Base-by-base conservation (phyloP, 140 eudicot genomes). In the Bidens hawaiensis region DNA sequence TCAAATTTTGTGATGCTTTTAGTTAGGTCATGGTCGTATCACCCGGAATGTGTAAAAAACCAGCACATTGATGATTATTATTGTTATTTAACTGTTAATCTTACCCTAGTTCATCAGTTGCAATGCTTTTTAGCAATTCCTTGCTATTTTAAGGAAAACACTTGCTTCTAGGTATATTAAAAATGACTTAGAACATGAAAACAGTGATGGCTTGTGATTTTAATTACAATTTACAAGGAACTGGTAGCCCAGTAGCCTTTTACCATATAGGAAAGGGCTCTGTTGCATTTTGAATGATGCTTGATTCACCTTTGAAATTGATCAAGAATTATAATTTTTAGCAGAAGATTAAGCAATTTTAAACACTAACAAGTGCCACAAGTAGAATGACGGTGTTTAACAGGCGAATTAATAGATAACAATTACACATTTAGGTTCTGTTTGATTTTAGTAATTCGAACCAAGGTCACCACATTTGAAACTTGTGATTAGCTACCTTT, bases 81-180 rank as follows among this genome's bases (percentile, higher is more conserved):
- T 36, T 14, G 24, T 51, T 36, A 8, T 13, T 3, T 30, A 28
- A 31, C 48, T 42, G n/a, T n/a, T n/a, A n/a, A n/a, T n/a, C n/a
- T n/a, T n/a, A n/a, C n/a, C n/a, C 34, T 64, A 49, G 48, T 34
- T 65, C 23, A 22, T 69, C 19, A 43, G 60, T 25, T 48, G 51
- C 36, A 24, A 28, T 49, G 17, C 52, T 11, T 3, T 3, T 60
- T 31, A 34, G 27, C 68, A 60, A 9, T 26, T 48, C 67, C 16
- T 34, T 6, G 56, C 41, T 22, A 23, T 66, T 34, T 76, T 57
- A 6, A 30, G 10, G 24, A 7, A 14, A 14, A 30, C 0, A 17
- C 53, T 47, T 18, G 53, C 26, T 46, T 46, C 1, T 1, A 5
- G 52, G 8, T 16, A 11, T 10, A 10, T 30, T 65, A 12, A 26